A percentile compares a stretch with the other conserved stretches of the same genome.
Conservation (phyloP, 2,329 filamentous ascomycete species). For the Ceratocystis cacaofunesta region DNA sequence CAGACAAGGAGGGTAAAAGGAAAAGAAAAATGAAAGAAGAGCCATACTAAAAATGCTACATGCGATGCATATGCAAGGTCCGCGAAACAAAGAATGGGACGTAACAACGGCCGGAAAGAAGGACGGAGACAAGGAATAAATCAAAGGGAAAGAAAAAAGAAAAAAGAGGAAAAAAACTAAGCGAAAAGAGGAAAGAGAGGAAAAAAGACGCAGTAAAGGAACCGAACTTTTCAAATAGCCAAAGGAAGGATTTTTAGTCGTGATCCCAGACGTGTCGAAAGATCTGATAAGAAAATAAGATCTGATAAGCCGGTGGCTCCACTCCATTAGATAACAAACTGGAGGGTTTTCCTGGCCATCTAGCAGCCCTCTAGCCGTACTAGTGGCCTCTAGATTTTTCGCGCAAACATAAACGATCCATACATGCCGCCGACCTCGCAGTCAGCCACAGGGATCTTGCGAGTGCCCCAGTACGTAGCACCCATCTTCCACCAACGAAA, state of each 20-base stretch:
- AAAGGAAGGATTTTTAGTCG: not conserved
- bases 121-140: not conserved
- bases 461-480: conserved; percentile 70
- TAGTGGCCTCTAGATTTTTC: conserved; percentile 32
- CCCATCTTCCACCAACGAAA: conserved; percentile 73
- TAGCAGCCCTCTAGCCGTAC: not conserved
- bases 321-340: no score
- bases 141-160: not conserved
- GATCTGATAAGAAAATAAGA: not conserved
- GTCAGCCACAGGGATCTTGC: conserved; percentile 78
- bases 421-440: conserved; percentile 93
- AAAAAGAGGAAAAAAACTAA: not conserved
- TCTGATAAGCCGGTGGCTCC: not conserved
- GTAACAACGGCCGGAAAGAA: not conserved
- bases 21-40: not conserved
- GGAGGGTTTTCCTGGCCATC: not conserved
- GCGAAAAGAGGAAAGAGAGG: conserved; percentile 1
- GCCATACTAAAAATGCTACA: not conserved
- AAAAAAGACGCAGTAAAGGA: not conserved
- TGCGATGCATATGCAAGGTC: conserved; percentile 7
- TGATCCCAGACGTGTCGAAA: not conserved
- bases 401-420: conserved; percentile 53
- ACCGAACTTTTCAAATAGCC: not conserved
- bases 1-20: not conserved
- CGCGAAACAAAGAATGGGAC: not conserved